Percentiles rank a stretch among this genome's conserved stretches.
phyloP scores from a whole-genome alignment of 192 early-diverging fungal species.

The Glomus cerebriforme region DNA sequence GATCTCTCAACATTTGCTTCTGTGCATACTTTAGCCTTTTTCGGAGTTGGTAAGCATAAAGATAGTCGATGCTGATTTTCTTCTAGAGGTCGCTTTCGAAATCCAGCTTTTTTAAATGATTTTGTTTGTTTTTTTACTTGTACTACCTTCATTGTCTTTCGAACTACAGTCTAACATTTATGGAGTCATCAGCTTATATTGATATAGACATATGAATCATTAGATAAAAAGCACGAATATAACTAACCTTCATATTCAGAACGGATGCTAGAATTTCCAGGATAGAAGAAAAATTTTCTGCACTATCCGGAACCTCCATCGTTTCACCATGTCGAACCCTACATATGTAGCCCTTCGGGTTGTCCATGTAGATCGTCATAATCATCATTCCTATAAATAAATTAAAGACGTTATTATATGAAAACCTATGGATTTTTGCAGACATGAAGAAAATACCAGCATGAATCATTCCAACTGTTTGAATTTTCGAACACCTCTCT shows the following conservation, averaged over 20 bases:
- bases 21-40: neutral
- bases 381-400: slow-evolving; percentile 14
- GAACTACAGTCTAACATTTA: slow-evolving; percentile 16
- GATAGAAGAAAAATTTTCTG: neutral
- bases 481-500: neutral
- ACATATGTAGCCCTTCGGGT: neutral
- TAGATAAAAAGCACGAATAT: neutral
- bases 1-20: neutral
- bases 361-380: neutral
- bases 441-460: neutral
- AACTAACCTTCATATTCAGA: slow-evolving; percentile 14
- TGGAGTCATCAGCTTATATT: neutral
- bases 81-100: slow-evolving; percentile 8
- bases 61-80: neutral
- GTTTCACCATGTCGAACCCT: neutral
- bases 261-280: neutral
- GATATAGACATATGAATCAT: neutral
- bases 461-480: neutral
- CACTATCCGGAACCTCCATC: slow-evolving; percentile 5
- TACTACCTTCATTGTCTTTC: neutral
- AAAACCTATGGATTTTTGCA: neutral
- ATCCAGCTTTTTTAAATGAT: slow-evolving; percentile 12
- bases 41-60: slow-evolving; percentile 2
- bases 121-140: slow-evolving; percentile 6
- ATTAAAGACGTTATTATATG: neutral